These are phyloP conservation scores for Gnomoniopsis smithogilvyi DNA, from an alignment of 2,329 filamentous ascomycete genomes.

Conservation along the genomic window DNA sequence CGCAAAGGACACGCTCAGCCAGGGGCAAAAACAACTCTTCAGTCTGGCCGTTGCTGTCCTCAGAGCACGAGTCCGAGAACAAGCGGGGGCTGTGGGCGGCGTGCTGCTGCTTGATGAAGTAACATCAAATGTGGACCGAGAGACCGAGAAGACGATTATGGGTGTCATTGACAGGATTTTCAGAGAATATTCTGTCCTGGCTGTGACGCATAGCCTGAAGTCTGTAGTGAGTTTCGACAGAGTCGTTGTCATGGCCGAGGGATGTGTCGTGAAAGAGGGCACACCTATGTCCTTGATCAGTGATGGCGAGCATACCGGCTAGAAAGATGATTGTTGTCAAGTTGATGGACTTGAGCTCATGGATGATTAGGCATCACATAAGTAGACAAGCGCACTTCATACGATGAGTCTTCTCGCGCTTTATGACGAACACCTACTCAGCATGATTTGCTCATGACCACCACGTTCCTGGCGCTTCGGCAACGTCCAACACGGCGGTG, in stretches of 20 bases:
- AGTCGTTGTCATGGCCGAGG: slow-evolving; percentile 4
- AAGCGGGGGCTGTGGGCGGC: not conserved
- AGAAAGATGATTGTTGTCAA: not conserved
- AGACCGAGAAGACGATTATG: slow-evolving; percentile 14
- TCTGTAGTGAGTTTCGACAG: slow-evolving; percentile 10
- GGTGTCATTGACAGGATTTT: slow-evolving; percentile 19
- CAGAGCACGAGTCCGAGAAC: slow-evolving; percentile 17
- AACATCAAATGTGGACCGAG: slow-evolving; percentile 13
- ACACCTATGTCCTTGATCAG: not conserved
- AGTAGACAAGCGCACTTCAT: too few relatives aligned
- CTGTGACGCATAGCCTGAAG: slow-evolving; percentile 6
- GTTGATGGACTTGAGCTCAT: not conserved
- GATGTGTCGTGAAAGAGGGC: slow-evolving; percentile 1
- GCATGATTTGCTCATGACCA: too few relatives aligned
- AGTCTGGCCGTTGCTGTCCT: slow-evolving; percentile 50
- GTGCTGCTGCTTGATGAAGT: slow-evolving; percentile 17
- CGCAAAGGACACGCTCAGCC: slow-evolving; percentile 45
- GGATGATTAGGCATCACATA: too few relatives aligned
- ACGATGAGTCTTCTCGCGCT: too few relatives aligned
- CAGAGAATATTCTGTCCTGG: slow-evolving; percentile 5
- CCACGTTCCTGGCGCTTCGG: too few relatives aligned
- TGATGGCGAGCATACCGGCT: not conserved
- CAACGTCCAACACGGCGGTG: not conserved
- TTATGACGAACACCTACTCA: too few relatives aligned
- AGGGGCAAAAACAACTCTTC: slow-evolving; percentile 51